Evolutionary conservation across 306 rosid genomes (phyloP).

Genomic region (Abrus pulchellus): DNA sequence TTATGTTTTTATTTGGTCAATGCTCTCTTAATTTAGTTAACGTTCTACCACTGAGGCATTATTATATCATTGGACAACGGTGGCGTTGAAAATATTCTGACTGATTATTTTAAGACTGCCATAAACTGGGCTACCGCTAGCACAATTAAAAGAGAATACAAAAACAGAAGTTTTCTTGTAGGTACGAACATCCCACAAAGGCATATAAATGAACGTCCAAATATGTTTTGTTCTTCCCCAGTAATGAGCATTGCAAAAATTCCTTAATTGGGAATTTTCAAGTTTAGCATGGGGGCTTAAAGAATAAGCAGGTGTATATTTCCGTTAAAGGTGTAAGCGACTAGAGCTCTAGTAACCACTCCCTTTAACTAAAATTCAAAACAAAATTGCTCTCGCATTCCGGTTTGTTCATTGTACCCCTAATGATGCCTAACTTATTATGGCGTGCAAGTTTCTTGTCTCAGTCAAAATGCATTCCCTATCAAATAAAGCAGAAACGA

Average conservation of each 20-base stretch:
- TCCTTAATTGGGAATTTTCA: not conserved
- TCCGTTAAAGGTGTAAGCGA: slow-evolving; percentile 26
- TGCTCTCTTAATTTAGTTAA: not conserved
- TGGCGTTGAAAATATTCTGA: not conserved
- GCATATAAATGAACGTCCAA: slow-evolving; percentile 11
- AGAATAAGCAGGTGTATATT: slow-evolving; percentile 34
- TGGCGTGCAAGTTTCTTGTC: slow-evolving; percentile 66
- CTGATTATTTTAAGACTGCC: not conserved
- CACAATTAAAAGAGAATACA: slow-evolving; percentile 2
- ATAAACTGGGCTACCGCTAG: not conserved
- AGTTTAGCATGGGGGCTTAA: slow-evolving; percentile 17
- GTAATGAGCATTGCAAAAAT: slow-evolving; percentile 18
- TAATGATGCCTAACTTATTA: slow-evolving; percentile 58
- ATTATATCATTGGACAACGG: not conserved
- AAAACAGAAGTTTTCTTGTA: not conserved
- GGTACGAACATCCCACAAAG: slow-evolving; percentile 7
- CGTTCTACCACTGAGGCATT: not conserved
- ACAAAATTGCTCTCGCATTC: not conserved
- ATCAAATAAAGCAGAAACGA: slow-evolving; percentile 88
- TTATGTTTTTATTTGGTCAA: not conserved
- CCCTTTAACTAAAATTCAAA: not conserved
- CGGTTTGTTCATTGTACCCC: slow-evolving; percentile 43
- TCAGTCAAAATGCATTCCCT: slow-evolving; percentile 70
- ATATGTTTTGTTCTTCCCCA: slow-evolving; percentile 26
- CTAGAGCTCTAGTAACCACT: not conserved